Base-by-base conservation (phyloP, 78 protist species). In the Pigoraptor vietnamica region DNA sequence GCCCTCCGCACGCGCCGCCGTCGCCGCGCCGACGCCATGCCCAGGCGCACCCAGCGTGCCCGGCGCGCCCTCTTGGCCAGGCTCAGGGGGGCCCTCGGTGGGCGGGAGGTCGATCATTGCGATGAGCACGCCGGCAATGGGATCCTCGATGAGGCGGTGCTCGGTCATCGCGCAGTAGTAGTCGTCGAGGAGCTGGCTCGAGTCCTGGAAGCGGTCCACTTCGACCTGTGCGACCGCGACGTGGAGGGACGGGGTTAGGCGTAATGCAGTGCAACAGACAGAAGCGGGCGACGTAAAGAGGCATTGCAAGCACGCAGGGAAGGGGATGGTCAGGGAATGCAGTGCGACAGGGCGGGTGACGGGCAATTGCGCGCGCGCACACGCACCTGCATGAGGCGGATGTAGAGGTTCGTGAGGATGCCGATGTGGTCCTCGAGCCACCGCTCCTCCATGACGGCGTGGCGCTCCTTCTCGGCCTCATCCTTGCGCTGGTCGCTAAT, bases 141-240 rank as follows among this genome's bases (percentile, higher is more conserved):
- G 67, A 6, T 48, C 67, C 67, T 48, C 67, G 14, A 48, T 48
- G 29, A 48, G 6, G 67, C 67, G 67, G 67, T 48, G 6, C n/a
- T 81, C 86, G 86, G 86, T 32, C 86, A 81, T 32, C 14, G 36
- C 86, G 33, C 86, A 81, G 33, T 32, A 81, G 86, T 81, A 81
- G 86, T 81, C 86, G 86, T 81, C 86, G 33, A 81, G 86, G 19
- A 81, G 86, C 33, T 81, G 86, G 36, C 36, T 32, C 21, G 86
- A 32, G 36, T 81, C 86, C n/a, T 81, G 86, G 36, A 25, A 56
- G 79, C 92, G 92, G 36, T 89, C 87, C 40, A 82, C 87, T 82
- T 89, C 92, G 0, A 40, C 55, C 88, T 79, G 88, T 34, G 34
- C 10, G n/a, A n/a, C n/a, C n/a, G n/a, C n/a, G n/a, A n/a, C n/a